Base-by-base conservation (phyloP, 768 basidiomycete species). In the Inosperma sp. region DNA sequence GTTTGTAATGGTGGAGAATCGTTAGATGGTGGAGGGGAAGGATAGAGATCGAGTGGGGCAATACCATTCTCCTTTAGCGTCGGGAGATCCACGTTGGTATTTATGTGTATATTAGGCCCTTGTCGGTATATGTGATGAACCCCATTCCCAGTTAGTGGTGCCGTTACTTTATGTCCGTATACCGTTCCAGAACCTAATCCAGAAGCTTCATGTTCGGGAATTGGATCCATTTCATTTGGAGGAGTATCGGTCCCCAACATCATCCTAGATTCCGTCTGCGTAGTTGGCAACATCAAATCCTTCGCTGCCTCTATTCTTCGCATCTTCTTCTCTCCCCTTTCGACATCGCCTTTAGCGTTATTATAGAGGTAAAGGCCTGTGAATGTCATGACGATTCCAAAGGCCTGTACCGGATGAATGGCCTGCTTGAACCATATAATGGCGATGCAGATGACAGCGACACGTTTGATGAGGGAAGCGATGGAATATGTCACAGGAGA, bases 401-500 rank as follows among this genome's bases (percentile, higher is more conserved):
- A 62, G 4, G 79, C 93, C 68, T 97, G 93, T 16, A 96, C 61
- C 8, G 79, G 81, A 53, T 94, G 87, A 14, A 97, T 81, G 29
- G 76, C 64, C 71, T 97, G 95, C 49, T 79, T 84, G 73, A 97
- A 98, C 95, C 95, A 99, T 44, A 93, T 74, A 63, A 99, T 89
- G 16, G 96, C 96, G 60, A 97, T 88, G 72, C 93, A 94, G 62
- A 99, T 99, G 61, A 99, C 96, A 39, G 85, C 93, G 49, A 99
- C 93, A 21, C 96, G 92, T 69, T 99, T 99, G 72, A 97, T 83
- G 62, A 99, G 82, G 3, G 93, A 96, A 3, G 96, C 96, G 66
- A 99, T 98, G 46, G 92, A 95, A 70, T 99, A 99, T 1, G 96
- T 98, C 58, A 99, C 96, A 16, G 96, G 95, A 9, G 95, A 97